Base-by-base conservation (phyloP, 1,284 basidiomycete genomes). In the Fomitopsis palustris region DNA sequence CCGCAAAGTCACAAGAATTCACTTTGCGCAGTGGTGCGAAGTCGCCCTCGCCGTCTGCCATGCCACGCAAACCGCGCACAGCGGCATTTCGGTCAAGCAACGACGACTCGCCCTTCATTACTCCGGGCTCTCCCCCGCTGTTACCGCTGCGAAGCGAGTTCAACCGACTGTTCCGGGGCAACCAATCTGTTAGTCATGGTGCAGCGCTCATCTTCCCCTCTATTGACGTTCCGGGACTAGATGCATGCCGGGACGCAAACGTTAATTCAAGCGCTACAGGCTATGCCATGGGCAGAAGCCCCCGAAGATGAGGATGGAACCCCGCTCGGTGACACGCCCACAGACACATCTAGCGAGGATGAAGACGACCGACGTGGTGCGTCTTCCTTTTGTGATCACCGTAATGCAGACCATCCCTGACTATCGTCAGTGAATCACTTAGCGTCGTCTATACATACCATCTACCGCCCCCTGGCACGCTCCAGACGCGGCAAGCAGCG, bases 221-320 rank as follows among this genome's bases (percentile, higher is more conserved):
- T 54, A 38, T 37, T 49, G 29, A 45, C 41, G 21, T 8, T 19
- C 33, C 8, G 7, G n/a, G 8, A 54, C 31, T 62, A 68, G 91
- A 88, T 93, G 84, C 86, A 89, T 47, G 83, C 86, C 23, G 90
- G 90, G 27, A 93, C 91, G 5, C 91, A 93, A 70, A 89, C 91
- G 2, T 81, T 93, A 54, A 93, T 93, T 51, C 91, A 93, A 74
- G 91, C 89, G 2, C 76, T 93, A 21, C 91, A 93, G 67, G 90
- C 90, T 4, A 78, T 92, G 45, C 91, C 91, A 23, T 90, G 87
- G 87, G 78, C 80, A 21, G 83, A 86, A 49, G 82, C 82, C 61
- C 78, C 81, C 14, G 88, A 91, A 60, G 81, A 84, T 58, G 85
- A 88, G 37, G 87, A 89, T 51, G 87, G 87, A 45, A 72, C 77